phyloP scores from a whole-genome alignment of 768 basidiomycete species.

The Kwoniella dejecticola region DNA sequence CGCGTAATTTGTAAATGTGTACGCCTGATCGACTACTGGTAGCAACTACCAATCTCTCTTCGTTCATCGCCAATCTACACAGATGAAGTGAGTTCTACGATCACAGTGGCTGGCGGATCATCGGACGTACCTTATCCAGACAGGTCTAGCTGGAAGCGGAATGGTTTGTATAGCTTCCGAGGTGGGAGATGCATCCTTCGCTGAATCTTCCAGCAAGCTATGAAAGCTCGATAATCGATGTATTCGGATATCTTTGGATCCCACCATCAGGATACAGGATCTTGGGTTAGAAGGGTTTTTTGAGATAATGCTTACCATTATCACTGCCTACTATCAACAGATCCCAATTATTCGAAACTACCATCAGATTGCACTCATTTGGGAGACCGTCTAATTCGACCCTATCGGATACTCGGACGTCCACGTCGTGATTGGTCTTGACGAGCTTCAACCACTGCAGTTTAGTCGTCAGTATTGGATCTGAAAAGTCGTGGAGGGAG shows the following conservation, averaged over 20 bases:
- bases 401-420: conserved; percentile 47
- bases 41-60: conserved; percentile 38
- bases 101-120: too few relatives aligned
- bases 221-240: conserved; percentile 40
- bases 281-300: too few relatives aligned
- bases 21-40: conserved; percentile 26
- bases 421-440: conserved; percentile 51
- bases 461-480: too few relatives aligned
- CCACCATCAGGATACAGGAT: too few relatives aligned
- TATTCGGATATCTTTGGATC: conserved; percentile 37
- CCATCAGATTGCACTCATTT: conserved; percentile 47
- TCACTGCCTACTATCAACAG: conserved; percentile 42
- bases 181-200: conserved; percentile 32
- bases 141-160: conserved; percentile 37
- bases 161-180: conserved; percentile 26
- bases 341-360: conserved; percentile 47
- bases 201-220: conserved; percentile 31
- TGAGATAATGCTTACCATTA: conserved; percentile 34
- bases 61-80: conserved; percentile 41
- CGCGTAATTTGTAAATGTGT: conserved; percentile 25
- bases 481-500: too few relatives aligned
- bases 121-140: conserved; percentile 45
- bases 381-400: conserved; percentile 46
- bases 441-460: conserved; percentile 48
- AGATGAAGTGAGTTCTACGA: conserved; percentile 9